Base-by-base conservation (phyloP, 1,284 basidiomycete genomes). In the Pisolithus thermaeus region DNA sequence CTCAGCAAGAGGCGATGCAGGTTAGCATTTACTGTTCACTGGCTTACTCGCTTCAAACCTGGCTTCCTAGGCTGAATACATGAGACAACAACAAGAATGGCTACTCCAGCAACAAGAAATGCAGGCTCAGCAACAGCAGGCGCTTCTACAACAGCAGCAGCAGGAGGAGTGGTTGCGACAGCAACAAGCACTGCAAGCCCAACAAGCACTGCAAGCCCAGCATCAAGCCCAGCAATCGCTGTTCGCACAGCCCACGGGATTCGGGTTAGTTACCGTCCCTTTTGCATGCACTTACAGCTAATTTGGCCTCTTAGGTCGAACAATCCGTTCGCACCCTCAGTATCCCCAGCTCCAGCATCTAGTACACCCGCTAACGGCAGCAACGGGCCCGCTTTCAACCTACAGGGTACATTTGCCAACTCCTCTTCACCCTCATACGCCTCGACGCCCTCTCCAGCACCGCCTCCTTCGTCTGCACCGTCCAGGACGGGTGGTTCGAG, bases 1-100 rank as follows among this genome's bases (percentile, higher is more conserved):
- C 92, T 47, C 91, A 98, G 63, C 86, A 97, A 59, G 85, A 90
- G 65, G 84, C 84, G 18, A 77, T 82, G 61, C 84, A 87, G 72
- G 78, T 78, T 52, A 7, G 42, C 5, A 43, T 27, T 25, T 27
- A 43, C 12, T 8, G 27, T 7, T 18, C 42, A 4, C n/a, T 28
- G 16, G 25, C 8, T 7, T 14, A 6, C 3, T 22, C 20, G 61
- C 39, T 56, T 23, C 28, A 9, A 18, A 6, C 18, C 43, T 27
- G 23, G 32, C 36, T 51, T 11, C 23, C 40, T 40, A 82, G 80
- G 83, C 81, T 11, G 86, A 89, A 60, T 89, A 83, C 62, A 58
- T 85, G 63, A 81, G 82, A 47, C 85, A 89, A 60, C 87, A 90
- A 57, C 83, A 87, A 62, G 74, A 86, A 52, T 83, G 81, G 72